Conservation (phyloP, 495 filamentous ascomycete species). For the Rusavskia elegans region DNA sequence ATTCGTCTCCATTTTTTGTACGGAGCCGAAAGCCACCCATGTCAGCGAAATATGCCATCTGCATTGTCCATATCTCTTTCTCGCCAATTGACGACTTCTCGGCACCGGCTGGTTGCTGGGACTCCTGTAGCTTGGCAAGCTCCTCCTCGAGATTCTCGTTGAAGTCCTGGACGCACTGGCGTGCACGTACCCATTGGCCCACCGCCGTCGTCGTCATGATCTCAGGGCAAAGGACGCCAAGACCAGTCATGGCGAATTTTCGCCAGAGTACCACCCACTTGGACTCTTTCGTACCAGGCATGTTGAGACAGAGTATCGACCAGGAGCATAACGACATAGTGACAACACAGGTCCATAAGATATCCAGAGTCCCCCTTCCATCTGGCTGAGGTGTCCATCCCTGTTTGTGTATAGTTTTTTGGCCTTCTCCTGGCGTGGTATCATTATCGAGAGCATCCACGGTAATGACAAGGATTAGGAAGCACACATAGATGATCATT, state of each 20-base stretch:
- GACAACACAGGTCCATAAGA: constrained; percentile 10
- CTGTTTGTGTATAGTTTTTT: background rate
- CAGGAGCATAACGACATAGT: constrained; percentile 12
- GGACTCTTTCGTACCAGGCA: constrained; percentile 5
- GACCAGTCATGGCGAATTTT: constrained; percentile 15
- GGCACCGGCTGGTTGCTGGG: background rate
- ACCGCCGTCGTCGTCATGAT: constrained; percentile 18
- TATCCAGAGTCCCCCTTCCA: constrained; percentile 12
- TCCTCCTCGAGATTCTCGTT: background rate
- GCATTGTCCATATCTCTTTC: constrained; percentile 13
- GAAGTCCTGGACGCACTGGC: constrained; percentile 14
- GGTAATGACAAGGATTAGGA: background rate
- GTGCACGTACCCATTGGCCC: constrained; percentile 21
- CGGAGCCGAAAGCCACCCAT: constrained; percentile 20
- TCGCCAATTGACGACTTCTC: background rate
- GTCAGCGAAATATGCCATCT: constrained; percentile 20
- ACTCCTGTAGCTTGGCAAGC: background rate
- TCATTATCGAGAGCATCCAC: background rate
- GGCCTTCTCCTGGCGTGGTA: background rate
- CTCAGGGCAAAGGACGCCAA: constrained; percentile 21
- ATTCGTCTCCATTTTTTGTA: background rate
- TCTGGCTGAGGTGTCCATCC: constrained; percentile 12
- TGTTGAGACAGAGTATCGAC: constrained; percentile 10
- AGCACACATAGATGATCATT: too few relatives aligned
- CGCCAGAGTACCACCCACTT: constrained; percentile 1